Evolutionary conservation across 1,284 basidiomycete species (phyloP), one percentile per base, ranked within the genome.

Genomic region (Pulveroboletus sp.): DNA sequence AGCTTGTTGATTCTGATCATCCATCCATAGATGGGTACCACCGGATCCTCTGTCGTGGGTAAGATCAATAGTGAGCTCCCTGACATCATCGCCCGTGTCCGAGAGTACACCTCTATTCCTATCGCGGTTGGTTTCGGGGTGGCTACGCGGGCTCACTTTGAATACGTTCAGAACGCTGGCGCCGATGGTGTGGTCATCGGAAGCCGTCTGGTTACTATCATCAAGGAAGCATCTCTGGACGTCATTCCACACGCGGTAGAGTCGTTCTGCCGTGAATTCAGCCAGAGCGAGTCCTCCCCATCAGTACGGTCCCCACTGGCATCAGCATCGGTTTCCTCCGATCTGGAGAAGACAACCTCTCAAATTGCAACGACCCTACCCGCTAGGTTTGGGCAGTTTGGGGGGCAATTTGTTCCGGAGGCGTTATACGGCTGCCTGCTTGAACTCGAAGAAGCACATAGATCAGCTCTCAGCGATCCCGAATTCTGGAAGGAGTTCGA

Each of bases 311-410:
- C 77, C 35, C 61, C 72, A 40, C 63, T 67, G 58, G 55, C 66
- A 75, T 74, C 87, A n/a, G 85, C 86, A 4, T 82, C 80, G 2
- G 14, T 28, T 28, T 43, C 49, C 10, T 45, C 42, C 24, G n/a
- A 33, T 35, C 22, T 17, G n/a, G n/a, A 9, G 26, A 35, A 33
- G 28, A 54, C 14, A 15, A 53, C 26, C 40, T 53, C 11, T 54
- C 20, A 31, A 39, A 29, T 28, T n/a, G n/a, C n/a, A 8, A 43
- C 52, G 3, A 11, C 40, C 12, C 36, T 40, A 7, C 52, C 49
- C 18, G 35, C 28, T 2, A 22, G 28, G 22, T 53, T 53, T 33
- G 52, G 50, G 22, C 28, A 53, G 49, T 53, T 53, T 53, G 28
- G 52, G 31, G 52, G 52, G 24, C 52, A 53, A 40, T 53, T 39